A percentile compares a stretch with the other conserved stretches of the same genome.
Conservation (phyloP, 495 filamentous ascomycete genomes). For the Corynascus novoguineensis region DNA sequence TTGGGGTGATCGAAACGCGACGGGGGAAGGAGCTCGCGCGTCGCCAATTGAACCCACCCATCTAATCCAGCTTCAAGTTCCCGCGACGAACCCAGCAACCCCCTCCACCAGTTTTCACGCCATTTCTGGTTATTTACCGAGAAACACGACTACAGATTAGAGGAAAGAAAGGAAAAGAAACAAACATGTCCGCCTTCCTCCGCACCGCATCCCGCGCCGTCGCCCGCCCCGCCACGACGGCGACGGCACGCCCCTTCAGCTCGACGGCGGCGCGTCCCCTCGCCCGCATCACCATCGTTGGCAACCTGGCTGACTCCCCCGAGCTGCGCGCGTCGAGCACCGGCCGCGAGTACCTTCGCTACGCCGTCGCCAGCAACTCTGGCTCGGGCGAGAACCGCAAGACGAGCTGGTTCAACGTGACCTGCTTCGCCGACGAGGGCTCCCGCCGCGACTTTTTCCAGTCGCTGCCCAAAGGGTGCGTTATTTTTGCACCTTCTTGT, state of each 20-base stretch:
- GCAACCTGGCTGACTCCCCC: constrained; percentile 64
- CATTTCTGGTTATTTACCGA: too few relatives aligned
- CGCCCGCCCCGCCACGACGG: constrained; percentile 29
- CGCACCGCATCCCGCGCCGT: constrained; percentile 35
- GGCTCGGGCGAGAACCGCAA: constrained; percentile 56
- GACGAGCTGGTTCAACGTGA: constrained; percentile 73
- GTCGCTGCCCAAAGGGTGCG: constrained; percentile 73
- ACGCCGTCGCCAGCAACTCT: constrained; percentile 55
- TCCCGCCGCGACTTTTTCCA: constrained; percentile 59
- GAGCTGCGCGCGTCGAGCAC: constrained; percentile 60
- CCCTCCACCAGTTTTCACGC: too few relatives aligned
- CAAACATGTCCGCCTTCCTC: constrained; percentile 41
- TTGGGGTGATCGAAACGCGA: constrained; percentile 7
- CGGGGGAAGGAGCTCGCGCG: neutral
- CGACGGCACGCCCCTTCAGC: constrained; percentile 50
- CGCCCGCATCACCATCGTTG: constrained; percentile 63
- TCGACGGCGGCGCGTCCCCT: constrained; percentile 53
- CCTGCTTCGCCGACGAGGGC: constrained; percentile 56
- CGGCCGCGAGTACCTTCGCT: constrained; percentile 63
- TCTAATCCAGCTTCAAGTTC: too few relatives aligned
- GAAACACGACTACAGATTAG: too few relatives aligned
- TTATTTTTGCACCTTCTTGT: constrained; percentile 39
- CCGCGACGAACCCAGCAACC: too few relatives aligned
- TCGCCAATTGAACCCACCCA: neutral
- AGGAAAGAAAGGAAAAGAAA: neutral